A percentile compares a stretch with the other conserved stretches of the same genome.
Evolutionary conservation across 768 basidiomycete genomes (phyloP).

Genomic region (Russula olivacea): DNA sequence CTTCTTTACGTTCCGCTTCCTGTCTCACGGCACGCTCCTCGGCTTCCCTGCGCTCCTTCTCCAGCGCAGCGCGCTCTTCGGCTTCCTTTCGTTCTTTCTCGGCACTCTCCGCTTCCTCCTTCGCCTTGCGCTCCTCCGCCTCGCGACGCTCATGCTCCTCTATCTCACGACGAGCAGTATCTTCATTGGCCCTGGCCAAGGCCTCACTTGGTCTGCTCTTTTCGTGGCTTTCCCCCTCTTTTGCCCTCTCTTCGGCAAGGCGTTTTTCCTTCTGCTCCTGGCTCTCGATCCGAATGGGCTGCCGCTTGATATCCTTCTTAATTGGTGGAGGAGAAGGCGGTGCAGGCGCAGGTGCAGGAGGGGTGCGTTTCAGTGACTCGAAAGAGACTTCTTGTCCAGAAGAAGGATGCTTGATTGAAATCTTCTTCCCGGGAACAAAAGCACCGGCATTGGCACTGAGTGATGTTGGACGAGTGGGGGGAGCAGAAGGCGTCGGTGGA

Average conservation of each 20-base stretch:
- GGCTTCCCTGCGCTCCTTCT: conserved; percentile 32
- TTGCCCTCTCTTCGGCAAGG: conserved; percentile 43
- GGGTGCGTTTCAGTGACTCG: conserved; percentile 46
- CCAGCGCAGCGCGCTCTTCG: conserved; percentile 23
- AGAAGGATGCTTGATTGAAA: conserved; percentile 31
- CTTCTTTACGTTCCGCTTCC: conserved; percentile 38
- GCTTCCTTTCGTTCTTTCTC: conserved; percentile 30
- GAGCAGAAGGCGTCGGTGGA: conserved; percentile 58
- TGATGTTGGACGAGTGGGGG: conserved; percentile 33
- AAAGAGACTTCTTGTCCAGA: conserved; percentile 60
- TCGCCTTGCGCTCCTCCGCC: conserved; percentile 37
- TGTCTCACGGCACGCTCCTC: conserved; percentile 34
- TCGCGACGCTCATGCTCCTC: conserved; percentile 35
- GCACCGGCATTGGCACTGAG: conserved; percentile 59
- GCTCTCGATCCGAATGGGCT: conserved; percentile 58
- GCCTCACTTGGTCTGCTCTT: conserved; percentile 35
- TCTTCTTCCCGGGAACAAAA: conserved; percentile 54
- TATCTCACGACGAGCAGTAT: conserved; percentile 23
- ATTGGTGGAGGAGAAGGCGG: conserved; percentile 11
- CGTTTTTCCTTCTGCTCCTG: conserved; percentile 49
- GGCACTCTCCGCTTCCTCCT: conserved; percentile 41
- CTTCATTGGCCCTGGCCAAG: conserved; percentile 29
- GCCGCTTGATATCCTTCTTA: conserved; percentile 26
- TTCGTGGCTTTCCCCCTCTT: conserved; percentile 42
- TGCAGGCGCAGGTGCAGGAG: conserved; percentile 37